These are phyloP conservation scores for Schizosaccharomyces lindneri DNA, from an alignment of 805 yeast genomes.

Conservation along the genomic window DNA sequence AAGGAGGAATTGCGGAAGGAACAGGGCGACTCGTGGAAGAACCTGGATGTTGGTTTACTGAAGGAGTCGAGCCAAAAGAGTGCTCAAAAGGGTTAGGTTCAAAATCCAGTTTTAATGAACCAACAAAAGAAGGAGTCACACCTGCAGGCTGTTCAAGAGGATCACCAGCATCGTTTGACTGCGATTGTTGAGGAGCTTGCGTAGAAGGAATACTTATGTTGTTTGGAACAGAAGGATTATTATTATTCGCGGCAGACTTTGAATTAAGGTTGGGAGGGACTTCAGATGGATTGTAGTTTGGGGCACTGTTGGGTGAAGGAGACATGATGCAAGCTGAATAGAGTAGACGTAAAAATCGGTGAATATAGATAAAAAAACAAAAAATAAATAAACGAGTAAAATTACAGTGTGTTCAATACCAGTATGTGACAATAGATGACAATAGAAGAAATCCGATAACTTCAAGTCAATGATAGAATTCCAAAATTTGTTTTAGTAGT, in stretches of 20 bases:
- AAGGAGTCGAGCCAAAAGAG: conserved; percentile 49
- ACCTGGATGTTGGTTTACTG: conserved; percentile 3
- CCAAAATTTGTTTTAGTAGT: too few species aligned
- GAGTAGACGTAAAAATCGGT: too few species aligned
- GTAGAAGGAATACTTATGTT: too few species aligned
- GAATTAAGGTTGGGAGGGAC: background rate
- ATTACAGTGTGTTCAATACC: background rate
- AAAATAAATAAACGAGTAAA: conserved; percentile 3
- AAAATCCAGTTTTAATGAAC: conserved; percentile 25
- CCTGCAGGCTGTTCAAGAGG: background rate
- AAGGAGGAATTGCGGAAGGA: background rate
- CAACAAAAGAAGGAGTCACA: conserved; percentile 1
- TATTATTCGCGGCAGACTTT: background rate
- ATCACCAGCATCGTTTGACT: background rate
- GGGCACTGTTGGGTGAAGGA: background rate
- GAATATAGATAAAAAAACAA: background rate
- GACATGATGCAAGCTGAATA: background rate
- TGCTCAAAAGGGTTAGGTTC: conserved; percentile 93
- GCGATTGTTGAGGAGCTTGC: background rate
- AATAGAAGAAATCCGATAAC: too few species aligned
- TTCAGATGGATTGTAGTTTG: background rate
- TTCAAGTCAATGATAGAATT: too few species aligned
- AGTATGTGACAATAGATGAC: too few species aligned
- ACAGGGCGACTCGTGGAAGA: background rate
- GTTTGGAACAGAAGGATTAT: too few species aligned